phyloP scores from a whole-genome alignment of 257 asterid genomes.

The Ophiorrhiza pumila region DNA sequence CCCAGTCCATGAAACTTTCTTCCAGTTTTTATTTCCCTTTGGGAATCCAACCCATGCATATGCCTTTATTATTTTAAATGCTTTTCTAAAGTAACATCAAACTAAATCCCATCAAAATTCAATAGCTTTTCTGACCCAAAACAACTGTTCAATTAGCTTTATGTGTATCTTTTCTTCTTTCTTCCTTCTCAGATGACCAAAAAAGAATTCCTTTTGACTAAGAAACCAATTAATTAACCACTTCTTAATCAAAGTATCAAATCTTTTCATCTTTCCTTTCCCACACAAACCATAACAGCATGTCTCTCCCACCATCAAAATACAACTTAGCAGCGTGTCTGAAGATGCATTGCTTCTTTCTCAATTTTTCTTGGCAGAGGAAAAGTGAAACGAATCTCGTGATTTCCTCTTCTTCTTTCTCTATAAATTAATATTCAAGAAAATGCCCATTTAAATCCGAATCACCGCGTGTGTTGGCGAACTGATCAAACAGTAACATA shows the following conservation, averaged over 20 bases:
- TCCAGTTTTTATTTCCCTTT: too few relatives aligned
- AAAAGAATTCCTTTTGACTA: too few relatives aligned
- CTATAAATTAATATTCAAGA: neutral
- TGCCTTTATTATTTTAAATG: too few relatives aligned
- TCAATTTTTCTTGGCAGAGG: too few relatives aligned
- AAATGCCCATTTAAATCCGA: neutral
- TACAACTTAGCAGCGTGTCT: neutral
- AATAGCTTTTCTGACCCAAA: neutral
- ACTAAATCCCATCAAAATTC: too few relatives aligned
- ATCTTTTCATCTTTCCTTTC: neutral
- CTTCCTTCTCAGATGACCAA: too few relatives aligned
- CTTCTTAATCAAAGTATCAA: slow-evolving; percentile 10
- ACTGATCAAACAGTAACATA: neutral
- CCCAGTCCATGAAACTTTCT: too few relatives aligned
- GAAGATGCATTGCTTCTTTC: neutral
- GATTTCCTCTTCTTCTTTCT: neutral
- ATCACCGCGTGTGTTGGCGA: neutral
- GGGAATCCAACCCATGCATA: too few relatives aligned
- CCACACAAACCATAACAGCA: too few relatives aligned
- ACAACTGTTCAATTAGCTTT: too few relatives aligned
- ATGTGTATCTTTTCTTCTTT: neutral
- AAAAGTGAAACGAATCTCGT: too few relatives aligned
- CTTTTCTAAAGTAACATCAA: too few relatives aligned
- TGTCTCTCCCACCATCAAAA: neutral
- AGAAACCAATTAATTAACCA: neutral